Evolutionary conservation across 2,329 filamentous ascomycete genomes (phyloP), one percentile per base, ranked within the genome.

Genomic region (Colletotrichum sp.): DNA sequence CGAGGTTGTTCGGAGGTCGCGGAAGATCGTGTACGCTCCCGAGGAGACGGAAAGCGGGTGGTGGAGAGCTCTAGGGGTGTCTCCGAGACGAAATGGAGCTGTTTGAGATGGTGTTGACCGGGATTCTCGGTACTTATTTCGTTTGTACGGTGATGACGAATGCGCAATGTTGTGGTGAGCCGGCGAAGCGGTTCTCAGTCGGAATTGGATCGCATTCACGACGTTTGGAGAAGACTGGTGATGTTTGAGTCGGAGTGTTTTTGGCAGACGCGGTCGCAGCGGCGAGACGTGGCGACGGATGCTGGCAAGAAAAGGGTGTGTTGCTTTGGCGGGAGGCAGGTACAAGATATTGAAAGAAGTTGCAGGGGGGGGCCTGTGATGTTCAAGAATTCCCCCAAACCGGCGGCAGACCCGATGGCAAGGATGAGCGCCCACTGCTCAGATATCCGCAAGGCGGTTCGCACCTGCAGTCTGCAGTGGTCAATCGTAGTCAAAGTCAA

Each of bases 51-150:
- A 60, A 68, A 63, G 36, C 55, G 36, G 65, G 57, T 57, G 36
- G 69, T 72, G 73, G 73, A 68, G 73, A 72, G 73, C 68, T 75
- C 55, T 52, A 55, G 69, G 55, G 71, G 62, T 63, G 21, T 71
- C 63, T 72, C 39, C 69, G 73, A 67, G 68, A 66, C 63, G 69
- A 49, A 15, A 72, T 75, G 65, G 74, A 69, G 74, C 59, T 73
- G 74, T 74, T 73, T 65, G 26, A 44, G 44, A 65, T 73, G 70
- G 39, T 60, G n/a, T 57, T 30, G 65, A 60, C 70, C 34, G 34
- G 70, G 62, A 32, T 34, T 18, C 3, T 24, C 21, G 65, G 36
- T 55, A 52, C 52, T 55, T 59, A 49, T 39, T 65, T 65, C 64
- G 70, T 68, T 65, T 76, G 26, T 36, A 24, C 30, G 52, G 36